Base-by-base conservation (phyloP, 208 protist species). In the Plasmodiophora brassicae region DNA sequence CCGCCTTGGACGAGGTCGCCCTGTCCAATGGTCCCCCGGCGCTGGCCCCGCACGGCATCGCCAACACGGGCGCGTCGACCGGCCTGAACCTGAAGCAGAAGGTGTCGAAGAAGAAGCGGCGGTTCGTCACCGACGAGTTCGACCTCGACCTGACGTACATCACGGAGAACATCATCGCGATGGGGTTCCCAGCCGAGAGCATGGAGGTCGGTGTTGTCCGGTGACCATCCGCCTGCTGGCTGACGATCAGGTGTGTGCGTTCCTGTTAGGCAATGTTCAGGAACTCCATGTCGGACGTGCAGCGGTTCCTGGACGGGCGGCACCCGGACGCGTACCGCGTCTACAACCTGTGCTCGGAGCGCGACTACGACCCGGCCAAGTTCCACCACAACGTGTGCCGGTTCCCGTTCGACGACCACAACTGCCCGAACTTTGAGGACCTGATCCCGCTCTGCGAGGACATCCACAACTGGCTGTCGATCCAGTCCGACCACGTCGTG, bases 261-360 rank as follows among this genome's bases (percentile, higher is more conserved):
- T 38, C 14, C 14, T 38, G 10, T 38, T 32, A 78, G 65, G 72
- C 71, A 86, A 89, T 97, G 28, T 99, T 98, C 90, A 93, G 98
- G 41, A 99, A 99, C 88, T 91, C 92, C 14, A 95, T 95, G 90
- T 71, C 72, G 1, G 95, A 98, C 71, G 96, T 98, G 10, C 86
- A 92, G 60, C 39, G 71, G 35, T 98, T 98, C 88, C 92, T 99
- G 57, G 93, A 97, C 65, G 92, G 84, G 25, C 92, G 94, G 5
- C 97, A 98, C 89, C 38, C 85, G 0, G 91, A 94, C 0, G 90
- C 92, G 46, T 99, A 97, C 92, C 45, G 46, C 35, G 78, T 95
- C 10, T 93, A 93, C 87, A 95, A 95, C 78, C 86, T 95, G 25
- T 94, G 93, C 88, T 88, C 44, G 32, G 93, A 95, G 89, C 53